Base-by-base conservation (phyloP, 306 rosid genomes). In the Mimosa pudica region DNA sequence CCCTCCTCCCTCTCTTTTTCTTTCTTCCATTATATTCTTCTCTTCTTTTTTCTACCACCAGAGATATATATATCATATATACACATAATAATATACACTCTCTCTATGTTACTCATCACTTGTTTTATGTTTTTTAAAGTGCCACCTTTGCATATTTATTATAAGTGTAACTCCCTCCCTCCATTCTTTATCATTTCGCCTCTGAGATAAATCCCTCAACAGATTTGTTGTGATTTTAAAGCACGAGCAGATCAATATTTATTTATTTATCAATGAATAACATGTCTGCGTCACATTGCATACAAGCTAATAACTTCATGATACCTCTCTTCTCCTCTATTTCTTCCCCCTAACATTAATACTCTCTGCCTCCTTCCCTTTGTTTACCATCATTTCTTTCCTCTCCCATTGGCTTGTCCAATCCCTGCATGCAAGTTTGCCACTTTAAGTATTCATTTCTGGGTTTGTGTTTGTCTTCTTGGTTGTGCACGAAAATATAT, bases 171-270 rank as follows among this genome's bases (percentile, higher is more conserved):
- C 41, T 61, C 17, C 4, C 6, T 24, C 35, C 32, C 1, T 16
- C 62, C 62, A 7, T 20, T 17, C 62, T 18, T 20, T 17, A 51
- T 51, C 57, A 11, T 48, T 8, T 60, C 6, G 5, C 38, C n/a
- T 42, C 54, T 42, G 73, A 44, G 52, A 68, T 57, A 79, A 67
- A 70, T 68, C 78, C 84, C 62, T 41, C 10, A 61, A 35, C 1
- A 12, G 13, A 71, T 83, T 48, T 81, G 78, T 83, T 9, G 78
- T 71, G 71, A 41, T 81, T 81, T 83, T 69, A 45, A 78, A 48
- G 16, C 48, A 45, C 49, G 2, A 16, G 62, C 38, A 52, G 7
- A 5, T 24, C 30, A 0, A 24, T 24, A 24, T 24, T 24, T 45
- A 20, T 60, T 20, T 1, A 20, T 24, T 60, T 20, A 20, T 60